Conservation (phyloP, 73 alveolate genomes). For the Uronychia binucleata region DNA sequence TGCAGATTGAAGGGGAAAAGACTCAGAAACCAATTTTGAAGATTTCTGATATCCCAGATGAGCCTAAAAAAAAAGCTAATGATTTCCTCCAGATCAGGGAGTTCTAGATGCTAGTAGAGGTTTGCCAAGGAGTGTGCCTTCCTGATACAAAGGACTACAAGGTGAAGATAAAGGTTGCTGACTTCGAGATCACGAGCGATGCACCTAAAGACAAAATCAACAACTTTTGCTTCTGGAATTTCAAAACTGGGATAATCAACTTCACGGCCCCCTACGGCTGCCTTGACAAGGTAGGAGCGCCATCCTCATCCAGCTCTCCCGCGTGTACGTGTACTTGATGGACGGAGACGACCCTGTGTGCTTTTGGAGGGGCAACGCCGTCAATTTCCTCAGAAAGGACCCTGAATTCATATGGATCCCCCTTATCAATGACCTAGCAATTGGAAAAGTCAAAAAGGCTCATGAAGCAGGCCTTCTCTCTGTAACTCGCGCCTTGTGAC, state of each 20-base stretch:
- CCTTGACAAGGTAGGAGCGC: conserved; percentile 24
- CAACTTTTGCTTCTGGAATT: conserved; percentile 29
- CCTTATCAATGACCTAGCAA: conserved; percentile 48
- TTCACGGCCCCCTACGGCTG: conserved; percentile 16
- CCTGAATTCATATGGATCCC: conserved; percentile 62
- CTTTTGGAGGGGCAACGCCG: conserved; percentile 28
- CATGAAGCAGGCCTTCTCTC: conserved; percentile 61
- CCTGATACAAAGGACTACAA: conserved; percentile 37
- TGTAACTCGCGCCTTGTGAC: conserved; percentile 31
- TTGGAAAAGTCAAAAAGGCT: conserved; percentile 33
- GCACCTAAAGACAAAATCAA: conserved; percentile 26
- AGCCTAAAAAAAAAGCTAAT: conserved; percentile 32
- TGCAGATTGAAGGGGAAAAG: conserved; percentile 62
- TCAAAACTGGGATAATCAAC: conserved; percentile 5
- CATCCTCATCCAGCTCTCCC: neutral
- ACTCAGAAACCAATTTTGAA: conserved; percentile 69
- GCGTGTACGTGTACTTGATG: conserved; percentile 47
- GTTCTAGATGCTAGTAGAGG: conserved; percentile 34
- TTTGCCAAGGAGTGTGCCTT: conserved; percentile 22
- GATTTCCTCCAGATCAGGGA: conserved; percentile 20
- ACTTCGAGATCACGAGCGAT: conserved; percentile 16
- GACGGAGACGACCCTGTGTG: conserved; percentile 45
- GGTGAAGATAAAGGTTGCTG: conserved; percentile 28
- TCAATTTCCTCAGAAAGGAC: conserved; percentile 30
- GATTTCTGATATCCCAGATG: conserved; percentile 24